phyloP scores from a whole-genome alignment of 179 eudicot species.

The Vitellaria paradoxa region DNA sequence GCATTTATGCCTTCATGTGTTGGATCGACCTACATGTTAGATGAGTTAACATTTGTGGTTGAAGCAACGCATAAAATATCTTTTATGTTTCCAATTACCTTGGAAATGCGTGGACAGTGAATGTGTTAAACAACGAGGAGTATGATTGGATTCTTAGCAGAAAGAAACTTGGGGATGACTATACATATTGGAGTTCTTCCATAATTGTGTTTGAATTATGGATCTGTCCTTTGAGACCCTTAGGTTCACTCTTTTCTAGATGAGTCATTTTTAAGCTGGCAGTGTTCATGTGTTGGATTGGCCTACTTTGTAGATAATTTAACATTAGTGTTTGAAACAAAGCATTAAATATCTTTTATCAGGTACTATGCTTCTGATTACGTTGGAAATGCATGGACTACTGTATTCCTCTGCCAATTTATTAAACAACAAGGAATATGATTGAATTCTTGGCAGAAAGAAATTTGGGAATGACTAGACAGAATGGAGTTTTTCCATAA shows the following conservation, averaged over 20 bases:
- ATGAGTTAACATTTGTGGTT: background rate
- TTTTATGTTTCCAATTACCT: background rate
- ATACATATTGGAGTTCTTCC: background rate
- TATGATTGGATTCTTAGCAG: background rate
- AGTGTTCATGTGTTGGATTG: background rate
- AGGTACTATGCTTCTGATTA: too few species aligned
- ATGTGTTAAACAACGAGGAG: background rate
- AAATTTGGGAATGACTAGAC: too few species aligned
- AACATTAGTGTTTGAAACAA: too few species aligned
- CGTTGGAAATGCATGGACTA: too few species aligned
- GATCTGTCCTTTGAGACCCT: background rate
- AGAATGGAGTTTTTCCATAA: too few species aligned
- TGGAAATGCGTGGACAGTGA: too few species aligned
- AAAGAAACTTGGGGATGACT: background rate
- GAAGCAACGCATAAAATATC: background rate
- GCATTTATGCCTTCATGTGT: constrained; percentile 2
- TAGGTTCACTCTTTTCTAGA: background rate
- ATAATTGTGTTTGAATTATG: background rate
- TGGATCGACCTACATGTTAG: background rate
- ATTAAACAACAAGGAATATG: too few species aligned
- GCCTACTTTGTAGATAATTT: too few species aligned
- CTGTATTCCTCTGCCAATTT: too few species aligned
- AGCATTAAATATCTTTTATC: too few species aligned
- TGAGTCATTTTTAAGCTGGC: background rate
- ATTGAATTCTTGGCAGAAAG: too few species aligned